Percentiles rank a stretch among this genome's conserved stretches.
Conservation (phyloP, 2,329 filamentous ascomycete genomes). For the Aureobasidium sp. region DNA sequence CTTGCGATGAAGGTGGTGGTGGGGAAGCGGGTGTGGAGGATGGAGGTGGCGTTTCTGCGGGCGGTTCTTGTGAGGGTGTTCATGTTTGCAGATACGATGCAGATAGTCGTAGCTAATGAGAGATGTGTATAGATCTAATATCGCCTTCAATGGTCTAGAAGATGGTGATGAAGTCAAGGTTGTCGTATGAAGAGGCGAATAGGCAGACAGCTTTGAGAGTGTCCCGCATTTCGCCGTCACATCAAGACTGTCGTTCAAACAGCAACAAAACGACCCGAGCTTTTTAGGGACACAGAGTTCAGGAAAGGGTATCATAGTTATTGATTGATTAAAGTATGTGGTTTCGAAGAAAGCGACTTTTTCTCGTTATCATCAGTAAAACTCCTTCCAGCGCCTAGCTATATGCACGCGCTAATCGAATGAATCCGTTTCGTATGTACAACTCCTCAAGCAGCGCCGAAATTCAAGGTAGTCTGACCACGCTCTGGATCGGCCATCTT, state of each 20-base stretch:
- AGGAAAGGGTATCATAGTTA: too few relatives aligned
- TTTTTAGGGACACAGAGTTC: too few relatives aligned
- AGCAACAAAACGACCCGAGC: too few relatives aligned
- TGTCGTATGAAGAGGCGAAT: too few relatives aligned
- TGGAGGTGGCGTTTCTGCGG: not conserved
- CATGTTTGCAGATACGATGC: too few relatives aligned
- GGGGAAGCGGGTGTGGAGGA: not conserved
- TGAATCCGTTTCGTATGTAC: not conserved
- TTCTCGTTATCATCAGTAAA: not conserved
- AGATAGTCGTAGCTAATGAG: too few relatives aligned
- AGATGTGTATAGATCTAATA: too few relatives aligned
- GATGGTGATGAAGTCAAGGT: too few relatives aligned
- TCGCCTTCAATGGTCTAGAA: too few relatives aligned
- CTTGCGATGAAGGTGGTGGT: not conserved
- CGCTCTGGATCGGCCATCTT: constrained; percentile 49
- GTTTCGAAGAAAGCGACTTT: not conserved
- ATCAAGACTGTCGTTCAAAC: not conserved
- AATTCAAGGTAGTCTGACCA: constrained; percentile 35
- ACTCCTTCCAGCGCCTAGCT: constrained; percentile 8
- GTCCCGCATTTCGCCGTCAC: too few relatives aligned
- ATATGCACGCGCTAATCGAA: not conserved
- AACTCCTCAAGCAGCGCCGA: not conserved
- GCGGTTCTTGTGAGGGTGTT: not conserved
- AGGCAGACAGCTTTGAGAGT: too few relatives aligned
- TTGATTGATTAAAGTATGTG: not conserved